These are phyloP conservation scores for Tetrahymena malaccensis DNA, from an alignment of 73 alveolate genomes.

Conservation along the genomic window DNA sequence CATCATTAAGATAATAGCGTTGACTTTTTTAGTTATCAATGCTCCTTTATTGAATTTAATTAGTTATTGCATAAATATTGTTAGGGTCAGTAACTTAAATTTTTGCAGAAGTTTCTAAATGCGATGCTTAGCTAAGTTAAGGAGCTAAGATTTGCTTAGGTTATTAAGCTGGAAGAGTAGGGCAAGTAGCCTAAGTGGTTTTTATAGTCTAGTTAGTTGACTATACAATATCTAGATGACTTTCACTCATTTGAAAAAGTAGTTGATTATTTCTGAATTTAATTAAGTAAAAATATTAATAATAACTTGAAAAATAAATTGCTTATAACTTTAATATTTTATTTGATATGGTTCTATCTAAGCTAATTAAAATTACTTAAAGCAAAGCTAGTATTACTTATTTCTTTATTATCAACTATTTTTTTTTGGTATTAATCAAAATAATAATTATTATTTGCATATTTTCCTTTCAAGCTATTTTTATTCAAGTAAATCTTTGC, in stretches of 20 bases:
- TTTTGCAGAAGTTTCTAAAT: background rate
- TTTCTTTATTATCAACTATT: background rate
- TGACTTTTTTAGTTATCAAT: background rate
- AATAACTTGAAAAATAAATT: background rate
- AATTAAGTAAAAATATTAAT: background rate
- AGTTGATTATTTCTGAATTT: background rate
- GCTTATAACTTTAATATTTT: background rate
- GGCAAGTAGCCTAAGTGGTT: background rate
- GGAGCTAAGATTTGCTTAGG: background rate
- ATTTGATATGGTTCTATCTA: background rate
- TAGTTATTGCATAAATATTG: background rate
- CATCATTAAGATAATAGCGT: background rate
- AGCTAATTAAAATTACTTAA: background rate
- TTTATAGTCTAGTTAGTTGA: background rate
- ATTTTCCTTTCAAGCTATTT: background rate
- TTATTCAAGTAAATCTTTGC: background rate
- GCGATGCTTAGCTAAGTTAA: background rate
- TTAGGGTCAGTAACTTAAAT: background rate
- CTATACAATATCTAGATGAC: background rate
- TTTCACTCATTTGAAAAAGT: background rate
- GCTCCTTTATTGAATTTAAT: background rate
- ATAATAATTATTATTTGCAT: too few species aligned
- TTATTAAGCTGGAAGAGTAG: background rate
- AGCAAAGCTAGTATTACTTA: background rate
- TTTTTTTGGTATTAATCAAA: background rate